Evolutionary conservation across 805 yeast genomes (phyloP), one percentile per base, ranked within the genome.

Genomic region (Myxozyma sirexii): DNA sequence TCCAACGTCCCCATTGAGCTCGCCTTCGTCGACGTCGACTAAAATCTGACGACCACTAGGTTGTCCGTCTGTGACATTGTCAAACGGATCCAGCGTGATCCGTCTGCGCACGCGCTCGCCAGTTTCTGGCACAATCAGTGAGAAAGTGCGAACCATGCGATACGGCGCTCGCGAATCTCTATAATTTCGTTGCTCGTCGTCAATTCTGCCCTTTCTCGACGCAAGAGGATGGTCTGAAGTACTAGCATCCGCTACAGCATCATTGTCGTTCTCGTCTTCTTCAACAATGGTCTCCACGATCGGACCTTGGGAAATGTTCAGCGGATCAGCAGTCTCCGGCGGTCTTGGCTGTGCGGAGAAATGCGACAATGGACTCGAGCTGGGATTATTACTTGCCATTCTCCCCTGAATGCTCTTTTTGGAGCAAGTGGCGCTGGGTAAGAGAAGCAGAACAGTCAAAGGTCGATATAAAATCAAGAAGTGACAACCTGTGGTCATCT

Each of bases 51-150:
- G 37, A 4, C 57, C 59, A 12, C 37, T 37, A 10, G 49, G 19
- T 39, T 19, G 33, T 8, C 42, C 53, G 13, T 47, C 48, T 13
- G 38, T 12, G 4, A n/a, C 23, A 8, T 21, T 17, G 8, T 38
- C 47, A n/a, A 59, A 42, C 31, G 52, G 48, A 43, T 56, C 67
- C 55, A 44, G 64, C 64, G 44, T 66, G 57, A 54, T 59, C 63
- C 19, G 67, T 35, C 57, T 62, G 66, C 31, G 59, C 60, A 48
- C 44, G 41, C 52, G 50, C 35, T 50, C 52, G n/a, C 44, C 42
- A 31, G 50, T 57, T 42, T 51, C 54, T 49, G 56, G 57, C 47
- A 49, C 3, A 23, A 49, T 57, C 53, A 45, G 59, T 60, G 43
- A 68, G 50, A 27, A 66, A 63, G 46, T 59, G n/a, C 59, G 35